Base-by-base conservation (phyloP, 345 rosid genomes). In the Eucalyptus marginata region DNA sequence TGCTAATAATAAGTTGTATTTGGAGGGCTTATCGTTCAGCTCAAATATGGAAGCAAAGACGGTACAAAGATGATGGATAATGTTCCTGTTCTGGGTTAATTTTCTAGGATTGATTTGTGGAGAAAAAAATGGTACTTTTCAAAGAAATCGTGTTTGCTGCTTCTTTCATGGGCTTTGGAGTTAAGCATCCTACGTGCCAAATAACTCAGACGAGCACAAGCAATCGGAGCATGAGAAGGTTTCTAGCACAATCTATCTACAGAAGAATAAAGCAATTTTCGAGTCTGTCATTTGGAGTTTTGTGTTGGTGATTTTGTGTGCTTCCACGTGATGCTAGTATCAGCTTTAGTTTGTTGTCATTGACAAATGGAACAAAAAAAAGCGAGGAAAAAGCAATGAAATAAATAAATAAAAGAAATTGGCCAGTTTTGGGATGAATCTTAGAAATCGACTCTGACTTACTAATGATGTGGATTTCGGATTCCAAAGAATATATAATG, bases 381-480 rank as follows among this genome's bases (percentile, higher is more conserved):
- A 52, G 58, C 10, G 25, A 56, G 62, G 27, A 18, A 56, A 56
- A 24, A 56, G 2, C 27, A 56, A 56, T 9, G 29, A 50, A 56
- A n/a, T n/a, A n/a, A n/a, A n/a, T n/a, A 56, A 56, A 24, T 4
- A 49, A 49, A 49, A 49, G 2, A 56, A 24, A 56, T 56, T 56
- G 62, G 9, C 29, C 0, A 2, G 2, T 10, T 56, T 24, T 10
- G 12, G 1, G 6, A 17, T 8, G 29, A 3, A 56, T 1, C 6
- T 22, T 4, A 10, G 13, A 56, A n/a, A 56, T 24, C 27, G 1
- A 22, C 62, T 9, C 5, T 3, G 11, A 56, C 12, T 20, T 56
- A 56, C 3, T 4, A 0, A 24, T 0, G 12, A 56, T 24, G 29
- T 56, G 6, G 1, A 25, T 56, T 56, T 56, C 1, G 6, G 13